Evolutionary conservation across 2,329 filamentous ascomycete genomes (phyloP), one percentile per base, ranked within the genome.

Genomic region (Alternaria sp.): DNA sequence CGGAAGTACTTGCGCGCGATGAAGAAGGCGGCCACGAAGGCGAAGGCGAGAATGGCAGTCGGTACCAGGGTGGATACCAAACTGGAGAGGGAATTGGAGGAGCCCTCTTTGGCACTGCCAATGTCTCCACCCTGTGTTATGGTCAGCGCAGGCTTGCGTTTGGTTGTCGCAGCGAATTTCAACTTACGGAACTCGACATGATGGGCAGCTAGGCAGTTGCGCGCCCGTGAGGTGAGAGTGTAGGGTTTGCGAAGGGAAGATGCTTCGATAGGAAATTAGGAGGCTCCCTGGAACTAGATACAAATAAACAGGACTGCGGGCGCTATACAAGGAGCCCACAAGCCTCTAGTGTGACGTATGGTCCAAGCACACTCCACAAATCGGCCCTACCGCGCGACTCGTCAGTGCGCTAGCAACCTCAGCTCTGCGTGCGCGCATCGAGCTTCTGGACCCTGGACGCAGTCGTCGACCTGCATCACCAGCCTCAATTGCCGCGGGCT

Each of bases 81-180:
- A 32, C 68, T 67, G 26, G 76, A 85, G 30, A 82, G 72, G 3
- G 85, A 87, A n/a, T 83, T 85, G 26, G 84, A 82, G 24, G 60
- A 65, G 14, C 49, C 47, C 24, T 65, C 47, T 28, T 59, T 64
- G 59, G 70, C 70, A 56, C 61, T 61, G 60, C 67, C 67, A 61
- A 64, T 62, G 55, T 71, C 59, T 57, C 69, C 68, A 54, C 65
- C 67, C 63, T 68, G 32, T 56, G 59, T 57, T 59, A 24, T 54
- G 14, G 28, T 68, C 34, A 61, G 57, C 55, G 47, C 54, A 32
- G 43, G 43, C 46, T 41, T 22, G 26, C 24, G 24, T 5, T 2
- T 11, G 22, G 44, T 8, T 16, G 20, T 28, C 32, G 22, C 36
- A 42, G 12, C 16, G 5, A 11, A 11, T 20, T 4, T 0, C 14